Percentiles rank a stretch among this genome's conserved stretches.
These are phyloP conservation scores for Dentipellis sp. DNA, from an alignment of 768 basidiomycete genomes.

Conservation along the genomic window DNA sequence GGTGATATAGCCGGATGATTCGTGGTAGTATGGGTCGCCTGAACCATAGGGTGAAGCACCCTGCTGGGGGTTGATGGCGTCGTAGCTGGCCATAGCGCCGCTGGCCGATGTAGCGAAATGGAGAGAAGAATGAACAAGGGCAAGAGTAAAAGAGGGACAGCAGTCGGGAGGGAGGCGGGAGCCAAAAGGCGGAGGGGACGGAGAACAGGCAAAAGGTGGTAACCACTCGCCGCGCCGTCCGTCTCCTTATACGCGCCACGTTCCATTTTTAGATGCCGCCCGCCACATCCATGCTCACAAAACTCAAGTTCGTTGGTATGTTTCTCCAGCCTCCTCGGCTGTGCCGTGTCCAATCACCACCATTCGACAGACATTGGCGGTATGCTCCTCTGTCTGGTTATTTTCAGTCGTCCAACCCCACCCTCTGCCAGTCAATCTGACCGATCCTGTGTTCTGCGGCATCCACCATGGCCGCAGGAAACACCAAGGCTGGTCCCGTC, in stretches of 20 bases:
- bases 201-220: neutral
- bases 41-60: conserved; percentile 39
- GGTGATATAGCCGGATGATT: conserved; percentile 62
- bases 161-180: neutral
- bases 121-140: neutral
- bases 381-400: neutral
- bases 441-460: conserved; percentile 31
- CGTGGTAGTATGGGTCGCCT: conserved; percentile 59
- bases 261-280: neutral
- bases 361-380: neutral
- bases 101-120: conserved; percentile 7
- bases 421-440: conserved; percentile 24
- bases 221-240: neutral
- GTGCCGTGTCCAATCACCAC: no score
- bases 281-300: neutral
- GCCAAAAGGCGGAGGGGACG: neutral
- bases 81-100: conserved; percentile 31
- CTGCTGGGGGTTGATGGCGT: conserved; percentile 21
- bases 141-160: conserved; percentile 12
- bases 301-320: no score
- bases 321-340: no score
- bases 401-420: neutral
- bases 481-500: conserved; percentile 21
- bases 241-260: neutral
- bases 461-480: conserved; percentile 24